These are phyloP conservation scores for Oryza coarctata DNA, from an alignment of 176 grass and related monocot genomes.

Conservation along the genomic window DNA sequence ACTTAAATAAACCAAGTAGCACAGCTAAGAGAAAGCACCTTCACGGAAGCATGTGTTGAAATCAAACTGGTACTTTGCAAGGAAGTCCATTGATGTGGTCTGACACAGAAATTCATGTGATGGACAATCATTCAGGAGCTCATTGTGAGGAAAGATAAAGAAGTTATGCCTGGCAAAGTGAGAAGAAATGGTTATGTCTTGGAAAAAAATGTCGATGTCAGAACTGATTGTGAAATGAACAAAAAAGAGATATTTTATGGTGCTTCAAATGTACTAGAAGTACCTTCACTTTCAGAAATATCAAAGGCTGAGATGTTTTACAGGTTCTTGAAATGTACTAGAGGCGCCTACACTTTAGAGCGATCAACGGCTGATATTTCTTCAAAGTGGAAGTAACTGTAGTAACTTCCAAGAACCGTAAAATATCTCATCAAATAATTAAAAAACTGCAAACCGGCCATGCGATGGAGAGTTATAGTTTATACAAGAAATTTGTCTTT, in stretches of 20 bases:
- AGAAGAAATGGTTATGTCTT: not conserved
- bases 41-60: constrained; percentile 85
- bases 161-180: constrained; percentile 68
- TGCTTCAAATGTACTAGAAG: not conserved
- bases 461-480: not conserved
- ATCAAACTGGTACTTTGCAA: constrained; percentile 84
- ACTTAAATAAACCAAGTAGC: constrained; percentile 19
- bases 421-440: not conserved
- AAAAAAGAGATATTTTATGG: not conserved
- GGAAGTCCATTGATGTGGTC: constrained; percentile 81
- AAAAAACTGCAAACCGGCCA: constrained; percentile 15
- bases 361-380: not conserved
- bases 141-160: constrained; percentile 72
- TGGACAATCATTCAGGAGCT: constrained; percentile 52
- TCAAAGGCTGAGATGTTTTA: not conserved
- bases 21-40: constrained; percentile 55
- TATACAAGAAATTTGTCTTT: not conserved
- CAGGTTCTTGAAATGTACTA: not conserved
- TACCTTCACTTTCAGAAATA: not conserved
- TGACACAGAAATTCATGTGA: constrained; percentile 84
- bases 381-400: no score
- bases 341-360: not conserved
- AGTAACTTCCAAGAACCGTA: not conserved
- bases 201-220: not conserved
- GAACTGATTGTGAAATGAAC: not conserved